Base-by-base conservation (phyloP, 345 rosid species). In the Citrus glauca region DNA sequence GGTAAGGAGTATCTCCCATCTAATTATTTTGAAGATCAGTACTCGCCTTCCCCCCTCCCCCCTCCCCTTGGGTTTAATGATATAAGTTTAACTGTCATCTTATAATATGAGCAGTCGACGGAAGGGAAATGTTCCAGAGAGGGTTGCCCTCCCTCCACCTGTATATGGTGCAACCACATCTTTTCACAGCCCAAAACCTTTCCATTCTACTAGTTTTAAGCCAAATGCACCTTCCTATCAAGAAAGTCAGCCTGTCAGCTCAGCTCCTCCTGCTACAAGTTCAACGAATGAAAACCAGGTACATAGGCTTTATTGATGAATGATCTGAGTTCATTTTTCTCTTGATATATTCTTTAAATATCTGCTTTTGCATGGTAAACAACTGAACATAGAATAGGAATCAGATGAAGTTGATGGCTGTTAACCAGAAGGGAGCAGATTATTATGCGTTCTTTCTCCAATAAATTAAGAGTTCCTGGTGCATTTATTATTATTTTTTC, bases 101-200 rank as follows among this genome's bases (percentile, higher is more conserved):
- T 56, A 71, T 71, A 68, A 19, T 76, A 66, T 72, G 83, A 69
- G 78, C 90, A 94, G 94, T 71, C 77, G 79, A 37, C 84, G 64
- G 35, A 88, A 78, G 17, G 97, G 97, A 76, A 83, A 56, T 68
- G 40, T 84, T 68, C 77, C 91, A 4, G 86, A 83, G 85, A 87
- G 93, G 87, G 80, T 90, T 84, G 82, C 98, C 68, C 89, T 94
- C 77, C 96, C 94, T 33, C 95, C 98, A 57, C 98, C 98, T 50
- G 77, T 82, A 37, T 82, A 87, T 61, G 86, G 87, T n/a, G 75
- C 82, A 27, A 73, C 82, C n/a, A 69, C 91, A 60, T 85, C 89
- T 45, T 77, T 68, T 48, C 75, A 75, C 75, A 71, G 63, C 69
- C 80, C 83, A 61, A 84, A 87, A 75, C 72, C 87, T 83, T 85